Evolutionary conservation across 345 rosid species (phyloP), one percentile per base, ranked within the genome.

Genomic region (Brassica nigra): DNA sequence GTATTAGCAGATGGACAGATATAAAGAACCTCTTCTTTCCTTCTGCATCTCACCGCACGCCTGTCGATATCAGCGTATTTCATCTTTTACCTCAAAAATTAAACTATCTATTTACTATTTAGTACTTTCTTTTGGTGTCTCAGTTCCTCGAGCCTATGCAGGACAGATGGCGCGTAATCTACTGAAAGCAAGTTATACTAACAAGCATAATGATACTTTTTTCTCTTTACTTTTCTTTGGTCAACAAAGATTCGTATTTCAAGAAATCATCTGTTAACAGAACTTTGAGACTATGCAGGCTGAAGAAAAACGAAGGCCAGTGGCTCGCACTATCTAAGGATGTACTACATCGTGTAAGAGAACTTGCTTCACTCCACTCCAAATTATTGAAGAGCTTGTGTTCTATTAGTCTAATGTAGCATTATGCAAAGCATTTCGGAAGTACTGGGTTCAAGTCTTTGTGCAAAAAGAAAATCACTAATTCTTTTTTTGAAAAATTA

Each of bases 1-100:
- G 97, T 83, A 92, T 90, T 74, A 93, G 97, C 49, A 88, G 84
- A 86, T 94, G 98, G 98, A 94, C 97, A 0, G 93, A 90, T 80
- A 92, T 94, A 80, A 89, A 92, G 83, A 89, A 88, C 76, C 86
- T 80, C 47, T 81, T 86, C 74, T 92, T 94, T 78, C 71, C 86
- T 29, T 84, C 97, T 2, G 79, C 92, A 57, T 73, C 90, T 31
- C 70, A 92, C 74, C 92, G 98, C 54, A 92, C 95, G 6, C 93
- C 97, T 27, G 66, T 92, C n/a, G 98, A 92, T 89, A 86, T 92
- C 78, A 89, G 98, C 93, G 97, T 94, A 90, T 78, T 70, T 42
- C 33, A 12, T 2, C 18, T 20, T 75, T 44, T n/a, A 33, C 62
- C 52, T 58, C 20, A 49, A 58, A 30, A 14, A 9, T 1, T 39